Evolutionary conservation across 768 basidiomycete genomes (phyloP).

Genomic region (Serendipita sp.): DNA sequence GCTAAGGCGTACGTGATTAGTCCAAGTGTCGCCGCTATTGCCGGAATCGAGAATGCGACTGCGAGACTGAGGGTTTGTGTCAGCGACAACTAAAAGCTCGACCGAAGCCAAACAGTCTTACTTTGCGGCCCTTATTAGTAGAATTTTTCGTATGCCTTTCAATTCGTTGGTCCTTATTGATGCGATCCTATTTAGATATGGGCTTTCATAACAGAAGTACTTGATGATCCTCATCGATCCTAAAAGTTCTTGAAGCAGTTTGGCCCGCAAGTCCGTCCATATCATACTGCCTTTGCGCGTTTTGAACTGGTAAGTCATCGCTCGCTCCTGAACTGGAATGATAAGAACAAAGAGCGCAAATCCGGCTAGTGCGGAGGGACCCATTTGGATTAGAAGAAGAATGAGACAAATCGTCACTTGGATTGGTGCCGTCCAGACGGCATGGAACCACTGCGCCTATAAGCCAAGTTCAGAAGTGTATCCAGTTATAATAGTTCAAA

Average conservation of each 20-base stretch:
- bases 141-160: slow-evolving; percentile 36
- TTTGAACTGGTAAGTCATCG: slow-evolving; percentile 42
- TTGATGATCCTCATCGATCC: slow-evolving; percentile 62
- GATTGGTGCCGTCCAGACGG: slow-evolving; percentile 49
- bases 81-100: background rate
- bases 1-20: slow-evolving; percentile 49
- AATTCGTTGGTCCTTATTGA: slow-evolving; percentile 39
- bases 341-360: slow-evolving; percentile 49
- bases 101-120: slow-evolving; percentile 17
- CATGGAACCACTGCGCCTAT: slow-evolving; percentile 45
- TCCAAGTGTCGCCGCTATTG: slow-evolving; percentile 46
- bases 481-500: background rate
- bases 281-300: slow-evolving; percentile 39
- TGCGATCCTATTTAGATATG: slow-evolving; percentile 46
- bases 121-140: slow-evolving; percentile 47
- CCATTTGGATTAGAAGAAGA: slow-evolving; percentile 44
- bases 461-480: slow-evolving; percentile 12
- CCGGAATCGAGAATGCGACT: slow-evolving; percentile 41
- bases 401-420: slow-evolving; percentile 42
- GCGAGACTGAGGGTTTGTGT: slow-evolving; percentile 24
- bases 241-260: slow-evolving; percentile 48
- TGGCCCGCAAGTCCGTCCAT: slow-evolving; percentile 47
- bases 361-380: slow-evolving; percentile 53
- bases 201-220: slow-evolving; percentile 56
- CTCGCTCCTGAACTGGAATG: slow-evolving; percentile 44